phyloP scores from a whole-genome alignment of 148 eudicot genomes.

The Rhododendron kiyosumense region DNA sequence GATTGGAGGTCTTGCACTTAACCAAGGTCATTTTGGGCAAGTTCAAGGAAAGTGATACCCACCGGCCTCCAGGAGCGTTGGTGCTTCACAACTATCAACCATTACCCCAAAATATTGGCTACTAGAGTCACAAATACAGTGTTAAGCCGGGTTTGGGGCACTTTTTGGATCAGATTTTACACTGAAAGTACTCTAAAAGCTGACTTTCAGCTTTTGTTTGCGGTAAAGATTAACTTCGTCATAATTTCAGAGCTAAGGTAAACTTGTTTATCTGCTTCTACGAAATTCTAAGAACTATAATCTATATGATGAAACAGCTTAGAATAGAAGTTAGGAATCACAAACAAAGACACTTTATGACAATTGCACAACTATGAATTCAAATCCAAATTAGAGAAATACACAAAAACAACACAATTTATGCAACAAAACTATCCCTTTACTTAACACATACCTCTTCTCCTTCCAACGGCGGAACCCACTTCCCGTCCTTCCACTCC shows the following conservation, averaged over 20 bases:
- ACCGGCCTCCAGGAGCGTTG: not conserved
- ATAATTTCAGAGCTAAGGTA: too few species aligned
- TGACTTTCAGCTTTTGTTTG: too few species aligned
- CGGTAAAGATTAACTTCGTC: too few species aligned
- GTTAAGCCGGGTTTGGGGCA: not conserved
- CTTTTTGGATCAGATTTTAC: too few species aligned
- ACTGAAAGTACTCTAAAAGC: too few species aligned
- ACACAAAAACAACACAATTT: not conserved
- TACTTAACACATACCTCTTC: constrained; percentile 7
- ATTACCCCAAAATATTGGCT: not conserved
- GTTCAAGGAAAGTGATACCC: not conserved
- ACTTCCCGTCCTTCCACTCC: constrained; percentile 59
- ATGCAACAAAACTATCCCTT: not conserved
- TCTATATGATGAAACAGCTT: not conserved
- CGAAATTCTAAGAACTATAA: not conserved
- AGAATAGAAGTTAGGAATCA: not conserved
- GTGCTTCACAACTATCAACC: not conserved
- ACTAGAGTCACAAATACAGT: not conserved
- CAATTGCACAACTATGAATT: not conserved
- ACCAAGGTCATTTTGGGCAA: not conserved
- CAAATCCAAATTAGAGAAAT: not conserved
- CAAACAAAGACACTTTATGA: not conserved
- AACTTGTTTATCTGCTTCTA: not conserved
- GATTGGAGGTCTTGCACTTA: not conserved
- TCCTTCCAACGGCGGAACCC: constrained; percentile 66